These are phyloP conservation scores for Suhomyces kunorum DNA, from an alignment of 1,139 yeast species.

Conservation along the genomic window DNA sequence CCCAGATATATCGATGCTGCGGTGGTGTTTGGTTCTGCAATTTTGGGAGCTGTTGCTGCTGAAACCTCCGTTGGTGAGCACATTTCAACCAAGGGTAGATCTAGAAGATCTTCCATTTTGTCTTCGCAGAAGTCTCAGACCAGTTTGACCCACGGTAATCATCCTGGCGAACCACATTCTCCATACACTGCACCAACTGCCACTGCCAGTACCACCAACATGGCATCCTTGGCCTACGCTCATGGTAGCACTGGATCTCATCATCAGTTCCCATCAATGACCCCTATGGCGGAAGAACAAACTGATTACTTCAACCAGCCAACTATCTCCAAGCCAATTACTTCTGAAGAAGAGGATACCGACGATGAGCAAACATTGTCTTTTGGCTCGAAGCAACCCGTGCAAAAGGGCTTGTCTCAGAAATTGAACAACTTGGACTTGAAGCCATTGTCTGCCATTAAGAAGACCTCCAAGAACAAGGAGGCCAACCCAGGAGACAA, in stretches of 20 bases:
- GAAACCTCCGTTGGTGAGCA: conserved; percentile 52
- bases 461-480: conserved; percentile 20
- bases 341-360: conserved; percentile 32
- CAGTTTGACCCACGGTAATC: conserved; percentile 22
- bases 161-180: conserved; percentile 43
- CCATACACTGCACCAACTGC: conserved; percentile 80
- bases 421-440: conserved; percentile 39
- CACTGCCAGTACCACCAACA: conserved; percentile 58
- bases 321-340: conserved; percentile 8
- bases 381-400: conserved; percentile 58
- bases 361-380: conserved; percentile 51
- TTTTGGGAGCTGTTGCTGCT: conserved; percentile 93
- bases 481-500: conserved; percentile 48
- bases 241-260: conserved; percentile 39
- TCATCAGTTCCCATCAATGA: conserved; percentile 57
- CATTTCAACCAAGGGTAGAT: conserved; percentile 34
- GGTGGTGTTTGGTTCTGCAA: conserved; percentile 92
- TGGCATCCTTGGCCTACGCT: conserved; percentile 54
- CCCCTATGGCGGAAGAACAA: conserved; percentile 51
- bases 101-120: conserved; percentile 42
- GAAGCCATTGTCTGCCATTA: conserved; percentile 37
- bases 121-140: conserved; percentile 36
- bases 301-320: conserved; percentile 49
- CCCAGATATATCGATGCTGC: conserved; percentile 97
- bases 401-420: conserved; percentile 50